phyloP scores from a whole-genome alignment of 1,139 yeast genomes.

The Suhomyces chickasaworum region DNA sequence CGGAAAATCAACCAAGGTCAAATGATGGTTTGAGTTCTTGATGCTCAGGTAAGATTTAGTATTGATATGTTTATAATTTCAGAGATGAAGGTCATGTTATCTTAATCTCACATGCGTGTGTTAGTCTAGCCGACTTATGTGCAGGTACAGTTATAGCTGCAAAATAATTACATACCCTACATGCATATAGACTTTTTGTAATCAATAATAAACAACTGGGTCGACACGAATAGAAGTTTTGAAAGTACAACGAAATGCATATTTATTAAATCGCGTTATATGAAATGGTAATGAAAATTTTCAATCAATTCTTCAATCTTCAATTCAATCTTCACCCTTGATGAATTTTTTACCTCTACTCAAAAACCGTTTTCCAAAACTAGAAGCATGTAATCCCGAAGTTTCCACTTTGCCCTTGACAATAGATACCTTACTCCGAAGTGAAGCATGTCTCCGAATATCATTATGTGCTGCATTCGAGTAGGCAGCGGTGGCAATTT shows the following conservation, averaged over 20 bases:
- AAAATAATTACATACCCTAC: background rate
- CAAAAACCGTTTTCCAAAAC: conserved; percentile 46
- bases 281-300: too few species aligned
- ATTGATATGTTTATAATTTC: too few species aligned
- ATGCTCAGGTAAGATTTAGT: background rate
- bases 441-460: conserved; percentile 44
- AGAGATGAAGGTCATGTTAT: background rate
- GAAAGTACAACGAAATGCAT: too few species aligned
- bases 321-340: conserved; percentile 20
- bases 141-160: conserved; percentile 4
- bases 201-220: too few species aligned
- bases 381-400: conserved; percentile 44
- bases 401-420: conserved; percentile 50
- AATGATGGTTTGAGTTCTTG: background rate
- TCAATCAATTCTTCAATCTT: too few species aligned
- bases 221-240: too few species aligned
- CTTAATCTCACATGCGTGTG: conserved; percentile 3
- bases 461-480: conserved; percentile 51
- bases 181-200: too few species aligned
- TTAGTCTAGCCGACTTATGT: background rate
- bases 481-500: conserved; percentile 48
- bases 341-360: conserved; percentile 45
- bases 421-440: conserved; percentile 44
- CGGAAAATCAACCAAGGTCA: too few species aligned
- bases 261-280: too few species aligned